Conservation (phyloP, 1,139 yeast species). For the Suhomyces kunorum region DNA sequence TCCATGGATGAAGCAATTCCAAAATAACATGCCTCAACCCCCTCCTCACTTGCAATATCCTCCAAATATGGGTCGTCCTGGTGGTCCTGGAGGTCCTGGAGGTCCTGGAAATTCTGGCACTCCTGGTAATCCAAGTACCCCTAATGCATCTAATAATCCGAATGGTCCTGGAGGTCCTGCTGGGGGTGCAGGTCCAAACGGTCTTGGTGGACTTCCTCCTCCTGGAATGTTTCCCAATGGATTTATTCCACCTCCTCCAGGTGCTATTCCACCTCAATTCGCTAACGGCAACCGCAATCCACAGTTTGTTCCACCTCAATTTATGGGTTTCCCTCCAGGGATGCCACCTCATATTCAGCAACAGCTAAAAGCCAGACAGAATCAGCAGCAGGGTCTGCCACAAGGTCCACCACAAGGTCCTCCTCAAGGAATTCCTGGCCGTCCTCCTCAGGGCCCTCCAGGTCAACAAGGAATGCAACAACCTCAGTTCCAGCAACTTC, state of each 20-base stretch:
- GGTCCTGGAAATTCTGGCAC: conserved; percentile 1
- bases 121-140: not conserved
- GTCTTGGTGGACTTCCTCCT: conserved; percentile 2
- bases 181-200: conserved; percentile 6
- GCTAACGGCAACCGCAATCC: conserved; percentile 21
- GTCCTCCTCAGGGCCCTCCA: conserved; percentile 12
- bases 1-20: conserved; percentile 31
- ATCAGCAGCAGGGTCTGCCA: conserved; percentile 8
- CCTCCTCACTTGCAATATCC: conserved; percentile 13
- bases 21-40: conserved; percentile 15
- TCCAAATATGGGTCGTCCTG: conserved; percentile 15
- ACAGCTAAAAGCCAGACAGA: conserved; percentile 7
- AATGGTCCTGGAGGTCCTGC: conserved; percentile 4
- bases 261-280: conserved; percentile 28
- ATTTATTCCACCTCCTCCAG: conserved; percentile 26
- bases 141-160: not conserved
- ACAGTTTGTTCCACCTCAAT: conserved; percentile 24
- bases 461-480: conserved; percentile 3
- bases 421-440: conserved; percentile 18
- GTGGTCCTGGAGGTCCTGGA: conserved; percentile 5
- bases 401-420: conserved; percentile 13
- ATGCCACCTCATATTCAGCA: conserved; percentile 20
- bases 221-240: conserved; percentile 5
- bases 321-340: conserved; percentile 30
- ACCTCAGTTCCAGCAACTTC: conserved; percentile 11